phyloP scores from a whole-genome alignment of 164 flowering plant species.

The Annona cherimola region DNA sequence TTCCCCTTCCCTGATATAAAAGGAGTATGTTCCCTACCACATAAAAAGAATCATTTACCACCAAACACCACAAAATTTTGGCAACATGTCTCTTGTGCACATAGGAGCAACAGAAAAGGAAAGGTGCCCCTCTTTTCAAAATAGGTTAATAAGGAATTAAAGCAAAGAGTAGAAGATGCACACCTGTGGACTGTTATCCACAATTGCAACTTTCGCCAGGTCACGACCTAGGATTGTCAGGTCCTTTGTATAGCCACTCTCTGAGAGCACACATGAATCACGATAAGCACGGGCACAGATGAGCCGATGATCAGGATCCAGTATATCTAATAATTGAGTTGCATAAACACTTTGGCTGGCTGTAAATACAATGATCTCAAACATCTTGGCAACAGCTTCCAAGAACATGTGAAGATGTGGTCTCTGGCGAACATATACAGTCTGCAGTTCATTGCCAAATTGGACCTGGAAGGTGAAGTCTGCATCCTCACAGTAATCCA shows the following conservation, averaged over 20 bases:
- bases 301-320: slow-evolving; percentile 73
- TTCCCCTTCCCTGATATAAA: no score
- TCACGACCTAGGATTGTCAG: slow-evolving; percentile 83
- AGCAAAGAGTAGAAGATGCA: background rate
- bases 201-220: slow-evolving; percentile 83
- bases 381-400: slow-evolving; percentile 81
- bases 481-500: slow-evolving; percentile 67
- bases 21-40: no score
- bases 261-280: slow-evolving; percentile 79
- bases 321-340: slow-evolving; percentile 62
- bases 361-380: slow-evolving; percentile 70
- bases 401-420: slow-evolving; percentile 66
- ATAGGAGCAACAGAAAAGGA: no score
- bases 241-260: slow-evolving; percentile 69
- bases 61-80: no score
- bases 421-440: slow-evolving; percentile 70
- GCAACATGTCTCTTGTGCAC: no score
- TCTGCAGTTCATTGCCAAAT: slow-evolving; percentile 78
- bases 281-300: slow-evolving; percentile 81
- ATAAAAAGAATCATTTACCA: no score
- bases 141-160: no score
- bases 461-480: slow-evolving; percentile 74
- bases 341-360: slow-evolving; percentile 95
- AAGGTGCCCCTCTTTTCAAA: no score
- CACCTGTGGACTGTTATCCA: slow-evolving; percentile 82